Evolutionary conservation across 2,329 filamentous ascomycete species (phyloP).

Genomic region (Harringtonia aguacate): DNA sequence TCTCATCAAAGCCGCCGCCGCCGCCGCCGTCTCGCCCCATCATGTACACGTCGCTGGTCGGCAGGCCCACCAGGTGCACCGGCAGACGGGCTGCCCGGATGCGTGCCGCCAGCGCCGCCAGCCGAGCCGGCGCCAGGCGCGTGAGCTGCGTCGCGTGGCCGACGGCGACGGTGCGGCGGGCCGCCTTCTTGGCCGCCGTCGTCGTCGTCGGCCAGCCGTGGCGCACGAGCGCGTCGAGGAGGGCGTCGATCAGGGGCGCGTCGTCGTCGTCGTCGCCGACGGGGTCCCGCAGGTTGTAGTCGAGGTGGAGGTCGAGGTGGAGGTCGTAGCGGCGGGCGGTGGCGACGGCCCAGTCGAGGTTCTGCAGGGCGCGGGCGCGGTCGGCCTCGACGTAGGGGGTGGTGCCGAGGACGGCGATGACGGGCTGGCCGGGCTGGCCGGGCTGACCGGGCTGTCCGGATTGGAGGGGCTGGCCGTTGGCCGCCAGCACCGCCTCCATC

Average conservation of each 20-base stretch:
- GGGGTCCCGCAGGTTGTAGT: constrained; percentile 50
- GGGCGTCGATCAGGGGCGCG: constrained; percentile 38
- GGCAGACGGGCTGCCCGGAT: constrained; percentile 40
- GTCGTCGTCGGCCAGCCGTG: constrained; percentile 33
- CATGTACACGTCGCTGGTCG: constrained; percentile 64
- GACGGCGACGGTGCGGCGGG: constrained; percentile 41
- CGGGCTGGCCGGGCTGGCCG: constrained; percentile 8
- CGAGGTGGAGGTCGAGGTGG: constrained; percentile 61
- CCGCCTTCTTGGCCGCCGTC: constrained; percentile 15
- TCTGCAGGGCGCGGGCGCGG: constrained; percentile 34
- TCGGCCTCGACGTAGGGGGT: constrained; percentile 59
- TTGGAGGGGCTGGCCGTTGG: constrained; percentile 3
- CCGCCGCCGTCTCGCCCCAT: constrained; percentile 38
- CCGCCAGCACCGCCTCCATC: constrained; percentile 21
- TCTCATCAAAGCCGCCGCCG: background rate
- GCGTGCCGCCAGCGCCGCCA: constrained; percentile 32
- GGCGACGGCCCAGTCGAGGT: constrained; percentile 53
- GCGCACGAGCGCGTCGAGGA: constrained; percentile 38
- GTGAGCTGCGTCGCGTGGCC: constrained; percentile 61
- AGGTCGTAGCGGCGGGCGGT: constrained; percentile 37
- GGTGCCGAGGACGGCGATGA: constrained; percentile 51
- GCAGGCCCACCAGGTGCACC: constrained; percentile 56
- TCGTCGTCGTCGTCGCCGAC: constrained; percentile 17
- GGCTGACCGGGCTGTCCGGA: too few relatives aligned
- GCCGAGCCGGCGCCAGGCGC: constrained; percentile 38